A percentile compares a stretch with the other conserved stretches of the same genome.
These are phyloP conservation scores for Draba incana DNA, from an alignment of 345 rosid genomes.

Conservation along the genomic window DNA sequence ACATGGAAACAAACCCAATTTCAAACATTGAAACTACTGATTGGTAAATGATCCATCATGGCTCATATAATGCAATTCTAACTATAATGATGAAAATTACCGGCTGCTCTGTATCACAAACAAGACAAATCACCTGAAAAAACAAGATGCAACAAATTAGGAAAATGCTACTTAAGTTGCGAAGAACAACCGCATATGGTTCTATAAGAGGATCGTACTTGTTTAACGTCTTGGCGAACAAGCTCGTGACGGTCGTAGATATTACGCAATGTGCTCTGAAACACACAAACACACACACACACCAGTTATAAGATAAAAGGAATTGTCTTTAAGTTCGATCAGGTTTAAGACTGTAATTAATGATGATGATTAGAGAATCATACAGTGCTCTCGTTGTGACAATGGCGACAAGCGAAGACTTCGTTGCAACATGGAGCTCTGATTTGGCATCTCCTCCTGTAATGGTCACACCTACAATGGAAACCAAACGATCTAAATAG, in stretches of 20 bases:
- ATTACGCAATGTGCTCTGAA: conserved; percentile 67
- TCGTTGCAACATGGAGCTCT: conserved; percentile 97
- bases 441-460: conserved; percentile 89
- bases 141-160: conserved; percentile 17
- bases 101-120: conserved; percentile 97
- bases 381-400: conserved; percentile 91
- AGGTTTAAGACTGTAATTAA: background rate
- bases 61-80: conserved; percentile 12
- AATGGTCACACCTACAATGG: conserved; percentile 74
- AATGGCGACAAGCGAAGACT: conserved; percentile 88
- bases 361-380: background rate
- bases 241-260: conserved; percentile 71
- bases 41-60: background rate
- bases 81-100: conserved; percentile 48
- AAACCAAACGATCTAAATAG: conserved; percentile 14
- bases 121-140: conserved; percentile 81
- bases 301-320: conserved; percentile 17
- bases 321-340: background rate
- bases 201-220: conserved; percentile 46
- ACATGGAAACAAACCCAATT: conserved; percentile 24
- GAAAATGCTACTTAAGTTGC: background rate
- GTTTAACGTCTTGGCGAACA: conserved; percentile 78
- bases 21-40: conserved; percentile 4
- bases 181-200: background rate
- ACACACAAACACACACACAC: background rate